Percentiles rank a stretch among this genome's conserved stretches.
Conservation (phyloP, 495 filamentous ascomycete species). For the Talaromyces borbonicus region DNA sequence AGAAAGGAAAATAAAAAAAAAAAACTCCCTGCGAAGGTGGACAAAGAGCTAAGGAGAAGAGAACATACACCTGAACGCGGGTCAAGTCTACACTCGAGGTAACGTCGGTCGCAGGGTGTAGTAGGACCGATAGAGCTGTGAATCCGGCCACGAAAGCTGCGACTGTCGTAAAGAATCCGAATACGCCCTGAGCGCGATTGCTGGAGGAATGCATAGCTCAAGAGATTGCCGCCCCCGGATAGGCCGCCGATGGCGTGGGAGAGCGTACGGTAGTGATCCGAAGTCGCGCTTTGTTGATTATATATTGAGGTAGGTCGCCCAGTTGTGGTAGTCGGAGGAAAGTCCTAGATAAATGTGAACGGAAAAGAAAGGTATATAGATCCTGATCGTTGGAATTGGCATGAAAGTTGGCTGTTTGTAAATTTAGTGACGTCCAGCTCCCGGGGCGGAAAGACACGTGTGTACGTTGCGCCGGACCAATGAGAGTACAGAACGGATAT, state of each 20-base stretch:
- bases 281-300: no score
- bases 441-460: slow-evolving; percentile 1
- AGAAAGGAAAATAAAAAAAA: background rate
- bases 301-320: background rate
- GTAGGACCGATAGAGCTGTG: slow-evolving; percentile 66
- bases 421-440: no score
- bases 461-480: background rate
- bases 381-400: no score
- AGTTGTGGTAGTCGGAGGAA: background rate
- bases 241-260: no score
- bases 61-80: slow-evolving; percentile 77
- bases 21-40: background rate
- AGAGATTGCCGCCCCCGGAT: no score
- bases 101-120: slow-evolving; percentile 56
- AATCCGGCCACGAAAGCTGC: slow-evolving; percentile 69
- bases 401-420: no score
- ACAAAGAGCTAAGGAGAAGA: background rate
- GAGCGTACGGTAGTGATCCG: no score
- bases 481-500: background rate
- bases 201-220: slow-evolving; percentile 80
- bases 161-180: slow-evolving; percentile 96
- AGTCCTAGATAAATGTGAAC: no score
- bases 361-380: no score
- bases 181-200: slow-evolving; percentile 80
- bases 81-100: slow-evolving; percentile 54